Base-by-base conservation (phyloP, 352 stramenopile genomes). In the Saprolegnia parasitica region DNA sequence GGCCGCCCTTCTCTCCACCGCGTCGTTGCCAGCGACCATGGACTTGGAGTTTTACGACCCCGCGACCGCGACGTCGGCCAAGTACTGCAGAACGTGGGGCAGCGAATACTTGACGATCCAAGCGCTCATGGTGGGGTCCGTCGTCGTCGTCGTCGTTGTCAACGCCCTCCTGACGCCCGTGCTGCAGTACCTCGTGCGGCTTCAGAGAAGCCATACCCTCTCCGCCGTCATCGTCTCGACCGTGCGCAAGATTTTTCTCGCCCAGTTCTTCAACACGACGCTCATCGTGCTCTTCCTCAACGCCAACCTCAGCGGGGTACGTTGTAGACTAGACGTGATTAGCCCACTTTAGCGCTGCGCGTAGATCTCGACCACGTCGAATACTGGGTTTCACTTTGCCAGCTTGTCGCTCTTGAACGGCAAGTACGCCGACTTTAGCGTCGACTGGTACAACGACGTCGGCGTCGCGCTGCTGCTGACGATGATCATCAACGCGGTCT, bases 181-280 rank as follows among this genome's bases (percentile, higher is more conserved):
- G 62, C 74, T 92, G 32, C 82, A 89, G 52, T 81, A 74, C 13
- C 79, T 92, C 32, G 86, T 94, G 5, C 75, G 68, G 8, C 74
- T 92, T 65, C 84, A 94, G 58, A 90, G 90, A 46, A 84, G 91
- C 60, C 86, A 94, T 68, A 94, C 86, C 8, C 73, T 85, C 52
- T 90, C 84, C 0, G 84, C 68, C n/a, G 75, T 85, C 15, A 78
- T 94, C 4, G 81, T 90, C 1, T 91, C 84, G 9, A 80, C 76
- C 11, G 80, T 94, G 32, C 88, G 67, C 42, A 94, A 94, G 60
- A 78, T 92, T 21, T 92, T 92, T 56, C 60, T 90, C 26, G 79
- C 83, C 18, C 84, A 94, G 70, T 90, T 94, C 65, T 92, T 77
- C 74, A 94, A 94, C 76, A 92, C 86, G 4, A 81, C 83, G 15